phyloP scores from a whole-genome alignment of 2,329 filamentous ascomycete species.

The Seiridium unicorne region DNA sequence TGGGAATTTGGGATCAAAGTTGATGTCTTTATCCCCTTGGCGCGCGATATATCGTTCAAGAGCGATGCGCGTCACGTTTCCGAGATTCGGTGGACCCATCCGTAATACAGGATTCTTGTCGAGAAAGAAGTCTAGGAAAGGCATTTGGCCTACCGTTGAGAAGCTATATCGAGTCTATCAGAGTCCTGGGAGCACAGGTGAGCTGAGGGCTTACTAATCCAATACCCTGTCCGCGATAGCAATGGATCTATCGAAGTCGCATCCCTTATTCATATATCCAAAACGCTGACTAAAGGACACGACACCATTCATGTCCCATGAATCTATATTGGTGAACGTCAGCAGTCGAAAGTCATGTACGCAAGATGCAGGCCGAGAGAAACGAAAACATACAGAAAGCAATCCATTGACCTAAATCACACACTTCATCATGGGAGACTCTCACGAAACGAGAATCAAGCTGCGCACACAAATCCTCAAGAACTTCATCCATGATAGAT shows the following conservation, averaged over 20 bases:
- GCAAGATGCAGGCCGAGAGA: not conserved
- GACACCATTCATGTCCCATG: constrained; percentile 41
- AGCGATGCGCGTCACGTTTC: constrained; percentile 17
- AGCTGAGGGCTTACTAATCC: constrained; percentile 19
- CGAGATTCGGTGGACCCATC: constrained; percentile 20
- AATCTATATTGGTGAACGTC: constrained; percentile 11
- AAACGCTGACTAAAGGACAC: constrained; percentile 38
- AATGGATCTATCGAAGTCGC: constrained; percentile 36
- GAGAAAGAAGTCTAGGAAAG: constrained; percentile 22
- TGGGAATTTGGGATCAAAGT: constrained; percentile 13
- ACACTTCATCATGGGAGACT: constrained; percentile 10
- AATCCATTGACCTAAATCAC: constrained; percentile 25
- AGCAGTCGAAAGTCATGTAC: not conserved
- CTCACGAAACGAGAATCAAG: constrained; percentile 23
- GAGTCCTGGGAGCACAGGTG: not conserved
- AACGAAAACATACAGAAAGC: constrained; percentile 19
- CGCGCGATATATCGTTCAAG: constrained; percentile 15
- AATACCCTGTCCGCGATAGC: constrained; percentile 22
- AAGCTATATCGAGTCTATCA: constrained; percentile 14
- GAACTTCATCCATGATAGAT: constrained; percentile 23
- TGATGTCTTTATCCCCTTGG: constrained; percentile 10
- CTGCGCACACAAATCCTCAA: constrained; percentile 21
- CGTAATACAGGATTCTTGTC: constrained; percentile 27
- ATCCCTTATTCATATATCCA: constrained; percentile 36
- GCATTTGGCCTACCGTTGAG: constrained; percentile 24